Evolutionary conservation across 768 basidiomycete species (phyloP).

Genomic region (Termitomyces heimii): DNA sequence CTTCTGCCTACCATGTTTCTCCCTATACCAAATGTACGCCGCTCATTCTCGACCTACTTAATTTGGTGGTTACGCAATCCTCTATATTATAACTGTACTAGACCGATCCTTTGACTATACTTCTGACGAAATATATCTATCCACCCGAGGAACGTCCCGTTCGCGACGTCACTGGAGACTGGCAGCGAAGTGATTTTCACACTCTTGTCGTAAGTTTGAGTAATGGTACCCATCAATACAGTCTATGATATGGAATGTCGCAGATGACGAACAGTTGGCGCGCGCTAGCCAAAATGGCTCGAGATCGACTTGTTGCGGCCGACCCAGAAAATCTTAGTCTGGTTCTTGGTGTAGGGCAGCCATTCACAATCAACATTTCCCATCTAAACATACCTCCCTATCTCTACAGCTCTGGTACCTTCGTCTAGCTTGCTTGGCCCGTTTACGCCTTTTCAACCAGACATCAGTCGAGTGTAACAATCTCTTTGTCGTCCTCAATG

Average conservation of each 20-base stretch:
- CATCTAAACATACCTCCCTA: neutral
- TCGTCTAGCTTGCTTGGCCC: conserved; percentile 71
- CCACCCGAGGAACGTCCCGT: conserved; percentile 68
- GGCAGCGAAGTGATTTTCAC: conserved; percentile 67
- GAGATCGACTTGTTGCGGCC: conserved; percentile 66
- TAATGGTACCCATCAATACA: conserved; percentile 12
- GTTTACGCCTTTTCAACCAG: conserved; percentile 82
- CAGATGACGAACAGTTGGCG: conserved; percentile 91
- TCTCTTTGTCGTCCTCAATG: conserved; percentile 65
- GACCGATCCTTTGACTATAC: conserved; percentile 80
- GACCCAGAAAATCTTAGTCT: conserved; percentile 62
- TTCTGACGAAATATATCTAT: conserved; percentile 79
- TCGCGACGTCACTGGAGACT: conserved; percentile 72
- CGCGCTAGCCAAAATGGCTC: conserved; percentile 76
- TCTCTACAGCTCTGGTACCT: conserved; percentile 71
- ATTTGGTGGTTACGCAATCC: conserved; percentile 57
- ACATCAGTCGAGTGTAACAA: conserved; percentile 81
- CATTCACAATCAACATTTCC: neutral
- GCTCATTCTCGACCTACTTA: conserved; percentile 40
- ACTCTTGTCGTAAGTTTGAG: conserved; percentile 66
- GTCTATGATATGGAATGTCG: conserved; percentile 14
- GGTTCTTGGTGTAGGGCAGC: conserved; percentile 59
- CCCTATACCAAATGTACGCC: conserved; percentile 86
- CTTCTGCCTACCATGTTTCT: conserved; percentile 75
- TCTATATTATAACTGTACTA: conserved; percentile 44